Evolutionary conservation across 371 early-diverging fungal genomes (phyloP).

Genomic region (Coemansia linderi): DNA sequence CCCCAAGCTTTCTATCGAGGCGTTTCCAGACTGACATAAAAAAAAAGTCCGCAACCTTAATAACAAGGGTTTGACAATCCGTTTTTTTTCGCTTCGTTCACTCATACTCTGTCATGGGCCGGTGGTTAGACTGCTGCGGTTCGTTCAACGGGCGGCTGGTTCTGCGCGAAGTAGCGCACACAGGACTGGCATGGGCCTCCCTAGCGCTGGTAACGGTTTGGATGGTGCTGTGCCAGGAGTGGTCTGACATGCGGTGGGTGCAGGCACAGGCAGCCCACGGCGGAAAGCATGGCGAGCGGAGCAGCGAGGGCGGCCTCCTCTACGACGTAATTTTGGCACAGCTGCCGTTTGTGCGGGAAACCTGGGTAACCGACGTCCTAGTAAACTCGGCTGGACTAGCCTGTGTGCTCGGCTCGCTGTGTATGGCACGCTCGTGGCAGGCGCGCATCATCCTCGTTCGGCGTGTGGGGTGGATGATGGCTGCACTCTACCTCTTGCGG

Average conservation of each 20-base stretch:
- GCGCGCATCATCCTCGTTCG: constrained; percentile 61
- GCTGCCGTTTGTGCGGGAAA: constrained; percentile 16
- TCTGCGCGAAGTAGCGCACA: constrained; percentile 16
- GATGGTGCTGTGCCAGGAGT: constrained; percentile 45
- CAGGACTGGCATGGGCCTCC: constrained; percentile 3
- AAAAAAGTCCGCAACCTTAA: constrained; percentile 5
- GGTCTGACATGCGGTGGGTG: constrained; percentile 48
- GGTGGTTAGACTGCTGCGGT: neutral
- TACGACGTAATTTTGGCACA: constrained; percentile 33
- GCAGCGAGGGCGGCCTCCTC: constrained; percentile 12
- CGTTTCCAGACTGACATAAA: neutral
- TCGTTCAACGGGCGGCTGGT: constrained; percentile 4
- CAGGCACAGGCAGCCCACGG: neutral
- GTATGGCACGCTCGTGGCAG: constrained; percentile 40
- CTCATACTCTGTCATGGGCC: neutral
- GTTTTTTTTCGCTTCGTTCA: neutral
- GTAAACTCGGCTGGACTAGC: constrained; percentile 22
- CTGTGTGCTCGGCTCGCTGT: constrained; percentile 25
- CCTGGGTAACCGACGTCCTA: constrained; percentile 28
- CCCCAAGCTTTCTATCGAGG: constrained; percentile 4
- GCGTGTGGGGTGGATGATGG: constrained; percentile 64
- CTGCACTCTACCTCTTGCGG: constrained; percentile 62
- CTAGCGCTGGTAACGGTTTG: constrained; percentile 24
- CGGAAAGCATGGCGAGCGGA: neutral
- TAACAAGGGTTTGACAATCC: neutral